phyloP scores from a whole-genome alignment of 2,329 filamentous ascomycete species.

The Colletotrichum sp. region DNA sequence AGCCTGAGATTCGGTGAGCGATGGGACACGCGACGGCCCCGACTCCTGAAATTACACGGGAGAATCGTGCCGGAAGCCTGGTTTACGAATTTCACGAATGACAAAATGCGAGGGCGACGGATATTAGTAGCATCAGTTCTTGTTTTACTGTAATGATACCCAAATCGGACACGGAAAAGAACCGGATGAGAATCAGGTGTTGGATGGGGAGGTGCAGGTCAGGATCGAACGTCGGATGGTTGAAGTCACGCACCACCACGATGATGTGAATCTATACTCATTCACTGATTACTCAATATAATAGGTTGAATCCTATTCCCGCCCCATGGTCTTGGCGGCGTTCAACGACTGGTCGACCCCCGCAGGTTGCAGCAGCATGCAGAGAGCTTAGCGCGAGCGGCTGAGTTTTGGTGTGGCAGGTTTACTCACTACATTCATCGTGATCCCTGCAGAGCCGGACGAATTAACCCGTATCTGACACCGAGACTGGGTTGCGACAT shows the following conservation, averaged over 20 bases:
- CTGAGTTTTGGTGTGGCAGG: neutral
- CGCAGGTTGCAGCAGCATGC: neutral
- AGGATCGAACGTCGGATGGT: neutral
- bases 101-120: neutral
- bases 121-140: neutral
- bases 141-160: constrained; percentile 20
- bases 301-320: neutral
- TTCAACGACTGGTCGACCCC: neutral
- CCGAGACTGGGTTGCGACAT: neutral
- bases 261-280: neutral
- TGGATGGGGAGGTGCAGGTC: neutral
- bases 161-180: neutral
- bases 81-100: neutral
- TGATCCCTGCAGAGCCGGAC: neutral
- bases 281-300: neutral
- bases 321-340: neutral
- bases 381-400: constrained; percentile 2
- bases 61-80: neutral
- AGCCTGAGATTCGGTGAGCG: constrained; percentile 43
- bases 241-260: neutral
- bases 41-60: neutral
- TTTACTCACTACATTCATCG: neutral
- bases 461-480: neutral
- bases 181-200: neutral
- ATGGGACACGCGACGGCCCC: neutral